phyloP scores from a whole-genome alignment of 2,329 filamentous ascomycete species.

The Cercospora nicotianae region DNA sequence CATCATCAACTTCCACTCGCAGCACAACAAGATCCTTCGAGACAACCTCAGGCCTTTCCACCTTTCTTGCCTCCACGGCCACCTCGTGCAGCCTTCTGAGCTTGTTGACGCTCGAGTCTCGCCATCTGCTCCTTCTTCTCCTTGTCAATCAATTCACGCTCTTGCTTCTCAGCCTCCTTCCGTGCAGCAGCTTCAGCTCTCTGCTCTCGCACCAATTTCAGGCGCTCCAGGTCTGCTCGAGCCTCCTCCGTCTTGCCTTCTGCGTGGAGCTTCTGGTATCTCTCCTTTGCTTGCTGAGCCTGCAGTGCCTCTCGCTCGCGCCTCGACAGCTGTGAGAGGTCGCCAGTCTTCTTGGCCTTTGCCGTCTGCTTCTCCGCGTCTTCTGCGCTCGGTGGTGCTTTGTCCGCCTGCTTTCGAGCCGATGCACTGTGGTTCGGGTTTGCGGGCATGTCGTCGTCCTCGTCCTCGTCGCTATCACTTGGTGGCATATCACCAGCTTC shows the following conservation, averaged over 20 bases:
- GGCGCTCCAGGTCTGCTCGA: constrained; percentile 79
- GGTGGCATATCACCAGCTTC: constrained; percentile 85
- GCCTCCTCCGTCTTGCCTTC: constrained; percentile 97
- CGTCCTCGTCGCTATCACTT: constrained; percentile 60
- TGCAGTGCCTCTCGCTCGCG: constrained; percentile 77
- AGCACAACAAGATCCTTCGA: neutral
- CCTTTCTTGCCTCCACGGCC: constrained; percentile 48
- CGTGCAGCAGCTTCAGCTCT: constrained; percentile 79
- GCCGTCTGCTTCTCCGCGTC: constrained; percentile 51
- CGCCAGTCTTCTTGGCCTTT: constrained; percentile 58
- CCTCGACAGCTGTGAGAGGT: constrained; percentile 59
- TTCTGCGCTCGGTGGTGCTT: constrained; percentile 52
- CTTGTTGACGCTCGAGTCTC: constrained; percentile 50
- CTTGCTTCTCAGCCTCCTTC: constrained; percentile 67
- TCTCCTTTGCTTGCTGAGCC: constrained; percentile 83
- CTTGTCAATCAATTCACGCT: constrained; percentile 58
- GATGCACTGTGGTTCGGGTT: constrained; percentile 83
- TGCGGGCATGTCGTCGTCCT: constrained; percentile 68
- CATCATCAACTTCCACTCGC: constrained; percentile 2
- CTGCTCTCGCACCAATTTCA: constrained; percentile 80
- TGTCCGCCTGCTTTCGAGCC: constrained; percentile 65
- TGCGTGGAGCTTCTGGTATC: constrained; percentile 87
- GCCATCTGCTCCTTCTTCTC: constrained; percentile 52
- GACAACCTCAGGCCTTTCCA: constrained; percentile 36
- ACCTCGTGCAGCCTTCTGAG: constrained; percentile 42